Evolutionary conservation across 176 grass and related monocot genomes (phyloP).

Genomic region (Raddia distichophylla): DNA sequence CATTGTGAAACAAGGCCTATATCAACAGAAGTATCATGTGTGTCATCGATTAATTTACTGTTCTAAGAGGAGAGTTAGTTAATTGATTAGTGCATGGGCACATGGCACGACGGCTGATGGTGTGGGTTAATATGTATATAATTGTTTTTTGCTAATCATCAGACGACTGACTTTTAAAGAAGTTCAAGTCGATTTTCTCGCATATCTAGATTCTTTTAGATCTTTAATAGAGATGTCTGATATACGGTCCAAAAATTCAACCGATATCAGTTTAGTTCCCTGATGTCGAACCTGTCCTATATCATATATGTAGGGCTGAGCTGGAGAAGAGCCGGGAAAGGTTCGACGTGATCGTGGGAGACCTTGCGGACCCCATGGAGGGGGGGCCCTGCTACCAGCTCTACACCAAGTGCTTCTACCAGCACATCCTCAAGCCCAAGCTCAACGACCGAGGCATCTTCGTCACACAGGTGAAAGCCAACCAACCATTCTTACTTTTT

Average conservation of each 20-base stretch:
- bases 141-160: too few species aligned
- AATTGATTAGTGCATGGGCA: background rate
- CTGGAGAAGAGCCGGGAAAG: slow-evolving; percentile 64
- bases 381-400: slow-evolving; percentile 86
- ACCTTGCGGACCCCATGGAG: slow-evolving; percentile 73
- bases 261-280: too few species aligned
- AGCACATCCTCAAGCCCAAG: slow-evolving; percentile 62
- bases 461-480: slow-evolving; percentile 60
- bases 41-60: background rate
- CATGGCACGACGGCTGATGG: background rate
- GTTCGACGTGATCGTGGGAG: slow-evolving; percentile 76
- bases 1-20: too few species aligned
- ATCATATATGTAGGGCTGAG: slow-evolving; percentile 47
- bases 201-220: too few species aligned
- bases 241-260: too few species aligned
- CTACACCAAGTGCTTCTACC: slow-evolving; percentile 84
- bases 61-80: background rate
- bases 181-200: too few species aligned
- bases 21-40: background rate
- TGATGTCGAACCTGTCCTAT: too few species aligned
- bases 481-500: too few species aligned
- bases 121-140: background rate
- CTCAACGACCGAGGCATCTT: slow-evolving; percentile 66
- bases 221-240: too few species aligned
- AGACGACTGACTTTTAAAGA: too few species aligned